Percentiles rank a stretch among this genome's conserved stretches.
Evolutionary conservation across 257 asterid species (phyloP).

Genomic region (Solanum sitiens): DNA sequence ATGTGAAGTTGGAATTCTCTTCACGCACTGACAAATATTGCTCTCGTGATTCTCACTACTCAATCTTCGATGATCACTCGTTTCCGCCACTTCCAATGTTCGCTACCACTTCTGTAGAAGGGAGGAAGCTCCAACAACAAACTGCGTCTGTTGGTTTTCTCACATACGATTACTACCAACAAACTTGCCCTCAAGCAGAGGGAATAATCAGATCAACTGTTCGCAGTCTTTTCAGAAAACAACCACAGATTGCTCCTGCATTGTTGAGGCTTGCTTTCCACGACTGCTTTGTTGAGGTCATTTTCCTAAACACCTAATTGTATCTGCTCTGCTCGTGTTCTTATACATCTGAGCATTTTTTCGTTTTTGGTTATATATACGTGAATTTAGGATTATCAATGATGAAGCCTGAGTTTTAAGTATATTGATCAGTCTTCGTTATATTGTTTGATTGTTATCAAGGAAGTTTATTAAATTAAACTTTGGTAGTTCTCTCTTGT

Average conservation of each 20-base stretch:
- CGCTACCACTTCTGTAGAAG: not conserved
- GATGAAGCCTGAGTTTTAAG: not conserved
- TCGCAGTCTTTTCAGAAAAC: constrained; percentile 15
- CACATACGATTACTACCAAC: constrained; percentile 41
- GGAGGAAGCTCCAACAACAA: not conserved
- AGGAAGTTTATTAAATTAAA: not conserved
- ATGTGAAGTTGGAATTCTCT: constrained; percentile 1
- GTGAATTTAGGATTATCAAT: not conserved
- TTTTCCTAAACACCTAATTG: not conserved
- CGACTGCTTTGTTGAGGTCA: constrained; percentile 58
- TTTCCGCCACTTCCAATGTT: not conserved
- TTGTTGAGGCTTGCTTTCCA: constrained; percentile 53
- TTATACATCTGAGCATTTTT: not conserved
- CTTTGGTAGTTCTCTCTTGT: not conserved
- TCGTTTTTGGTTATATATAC: not conserved
- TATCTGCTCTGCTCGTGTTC: not conserved
- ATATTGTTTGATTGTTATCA: not conserved
- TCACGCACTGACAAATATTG: not conserved
- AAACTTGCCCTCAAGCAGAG: constrained; percentile 55
- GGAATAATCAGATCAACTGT: constrained; percentile 29
- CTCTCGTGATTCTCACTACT: not conserved
- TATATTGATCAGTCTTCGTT: not conserved
- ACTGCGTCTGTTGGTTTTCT: constrained; percentile 7
- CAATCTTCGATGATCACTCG: not conserved
- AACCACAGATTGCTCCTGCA: constrained; percentile 38